Percentiles rank a stretch among this genome's conserved stretches.
Evolutionary conservation across 106 monocot species (phyloP).

Genomic region (Vanilla planifolia): DNA sequence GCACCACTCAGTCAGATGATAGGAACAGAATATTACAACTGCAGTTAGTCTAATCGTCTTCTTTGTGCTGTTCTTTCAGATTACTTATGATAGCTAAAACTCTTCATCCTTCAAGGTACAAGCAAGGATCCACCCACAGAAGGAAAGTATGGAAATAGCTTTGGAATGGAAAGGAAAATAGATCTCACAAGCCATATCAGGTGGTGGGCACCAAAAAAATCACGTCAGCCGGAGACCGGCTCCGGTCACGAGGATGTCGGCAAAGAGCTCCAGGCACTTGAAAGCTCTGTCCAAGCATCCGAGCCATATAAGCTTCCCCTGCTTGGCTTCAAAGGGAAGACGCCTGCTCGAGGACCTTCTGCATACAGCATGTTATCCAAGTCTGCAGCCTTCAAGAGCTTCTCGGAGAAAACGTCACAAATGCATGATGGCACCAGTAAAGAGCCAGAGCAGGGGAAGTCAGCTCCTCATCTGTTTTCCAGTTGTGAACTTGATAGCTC

Average conservation of each 20-base stretch:
- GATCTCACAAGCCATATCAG: conserved; percentile 72
- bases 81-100: background rate
- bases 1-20: conserved; percentile 54
- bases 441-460: conserved; percentile 34
- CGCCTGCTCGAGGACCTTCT: conserved; percentile 26
- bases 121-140: conserved; percentile 38
- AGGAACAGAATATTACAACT: conserved; percentile 42
- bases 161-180: conserved; percentile 74
- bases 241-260: conserved; percentile 42
- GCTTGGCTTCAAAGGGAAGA: conserved; percentile 45
- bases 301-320: conserved; percentile 81
- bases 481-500: conserved; percentile 30
- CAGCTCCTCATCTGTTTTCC: conserved; percentile 17
- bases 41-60: background rate
- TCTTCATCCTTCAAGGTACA: conserved; percentile 23
- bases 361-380: conserved; percentile 63
- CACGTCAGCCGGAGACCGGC: conserved; percentile 30
- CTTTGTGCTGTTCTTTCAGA: background rate
- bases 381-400: conserved; percentile 78
- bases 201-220: conserved; percentile 78
- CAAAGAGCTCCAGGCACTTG: conserved; percentile 52
- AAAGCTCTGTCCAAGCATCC: conserved; percentile 33
- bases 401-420: conserved; percentile 50
- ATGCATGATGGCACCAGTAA: conserved; percentile 25
- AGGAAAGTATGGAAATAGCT: conserved; percentile 39